phyloP scores from a whole-genome alignment of 768 basidiomycete genomes.

The Boletus barrowsii region DNA sequence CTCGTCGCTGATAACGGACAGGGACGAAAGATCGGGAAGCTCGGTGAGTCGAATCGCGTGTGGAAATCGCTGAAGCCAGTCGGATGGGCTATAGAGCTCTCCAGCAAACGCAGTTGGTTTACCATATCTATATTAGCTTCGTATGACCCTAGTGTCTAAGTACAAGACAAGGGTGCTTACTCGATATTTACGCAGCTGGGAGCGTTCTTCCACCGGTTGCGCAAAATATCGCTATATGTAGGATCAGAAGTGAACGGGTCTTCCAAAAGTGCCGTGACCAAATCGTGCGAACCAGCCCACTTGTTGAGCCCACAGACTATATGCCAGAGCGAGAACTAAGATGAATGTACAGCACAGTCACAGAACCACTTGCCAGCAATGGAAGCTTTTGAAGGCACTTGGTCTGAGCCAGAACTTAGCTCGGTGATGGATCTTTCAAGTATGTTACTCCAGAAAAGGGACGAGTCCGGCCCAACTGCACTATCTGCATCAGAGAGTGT shows the following conservation, averaged over 20 bases:
- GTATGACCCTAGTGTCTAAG: not conserved
- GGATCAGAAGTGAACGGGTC: slow-evolving; percentile 64
- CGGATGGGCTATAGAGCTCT: slow-evolving; percentile 43
- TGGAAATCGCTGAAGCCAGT: slow-evolving; percentile 56
- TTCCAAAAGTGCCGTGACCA: slow-evolving; percentile 68
- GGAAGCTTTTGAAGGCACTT: slow-evolving; percentile 37
- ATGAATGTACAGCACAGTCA: not conserved
- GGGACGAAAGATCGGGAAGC: slow-evolving; percentile 18
- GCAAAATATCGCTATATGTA: slow-evolving; percentile 40
- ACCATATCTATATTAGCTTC: slow-evolving; percentile 19
- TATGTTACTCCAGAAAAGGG: slow-evolving; percentile 46
- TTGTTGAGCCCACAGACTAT: slow-evolving; percentile 59
- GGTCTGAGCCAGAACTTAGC: slow-evolving; percentile 32
- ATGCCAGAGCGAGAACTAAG: not conserved
- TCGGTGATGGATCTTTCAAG: slow-evolving; percentile 33
- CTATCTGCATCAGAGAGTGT: slow-evolving; percentile 31
- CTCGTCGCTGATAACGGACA: slow-evolving; percentile 14
- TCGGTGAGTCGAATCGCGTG: slow-evolving; percentile 50
- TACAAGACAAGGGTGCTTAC: slow-evolving; percentile 14
- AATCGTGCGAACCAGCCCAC: slow-evolving; percentile 49
- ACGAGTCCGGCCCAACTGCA: slow-evolving; percentile 28
- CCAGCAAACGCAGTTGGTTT: slow-evolving; percentile 17
- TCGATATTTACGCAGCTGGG: slow-evolving; percentile 25
- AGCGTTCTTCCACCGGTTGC: slow-evolving; percentile 47
- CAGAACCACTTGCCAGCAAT: slow-evolving; percentile 44